Base-by-base conservation (phyloP, 495 filamentous ascomycete species). In the Aspergillus indologenus region DNA sequence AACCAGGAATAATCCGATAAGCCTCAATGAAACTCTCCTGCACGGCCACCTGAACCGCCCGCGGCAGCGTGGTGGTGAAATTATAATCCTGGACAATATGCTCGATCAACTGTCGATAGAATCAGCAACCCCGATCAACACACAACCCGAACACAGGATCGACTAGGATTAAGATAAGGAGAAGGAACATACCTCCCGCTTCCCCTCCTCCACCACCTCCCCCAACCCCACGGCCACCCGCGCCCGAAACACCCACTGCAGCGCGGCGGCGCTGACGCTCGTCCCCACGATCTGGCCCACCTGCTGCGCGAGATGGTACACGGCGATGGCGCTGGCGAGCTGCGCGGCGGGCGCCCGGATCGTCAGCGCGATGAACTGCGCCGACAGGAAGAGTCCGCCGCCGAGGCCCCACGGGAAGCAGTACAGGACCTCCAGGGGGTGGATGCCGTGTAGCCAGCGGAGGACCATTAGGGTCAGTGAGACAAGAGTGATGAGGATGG, bases 281-380 rank as follows among this genome's bases (percentile, higher is more conserved):
- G 34, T 40, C 12, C 72, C 71, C 2, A 75, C 17, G 19, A 73
- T 65, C 22, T 66, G 63, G n/a, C 71, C 72, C 26, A 75, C 45
- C 55, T 75, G 69, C 57, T 75, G 71, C 45, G 62, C 63, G 26
- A 75, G 60, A 50, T 65, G 73, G 46, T 68, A 73, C 17, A 65
- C 56, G 24, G 65, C 63, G n/a, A 73, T 65, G 44, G 62, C 62
- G 14, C 57, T 68, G 6, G 64, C 64, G 40, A 67, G 58, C 12
- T 68, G 58, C 24, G 56, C 53, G 42, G 60, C 63, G 12, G 67
- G 63, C 11, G 63, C 54, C 45, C 54, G 51, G 14, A 53, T 53
- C 2, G 65, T 60, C 45, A 73, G 57, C 1, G 63, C 67, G 18
- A 73, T 60, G 60, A 73, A 75, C 59, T 68, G 65, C 14, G 67